phyloP scores from a whole-genome alignment of 257 asterid species.

The Catharanthus roseus region DNA sequence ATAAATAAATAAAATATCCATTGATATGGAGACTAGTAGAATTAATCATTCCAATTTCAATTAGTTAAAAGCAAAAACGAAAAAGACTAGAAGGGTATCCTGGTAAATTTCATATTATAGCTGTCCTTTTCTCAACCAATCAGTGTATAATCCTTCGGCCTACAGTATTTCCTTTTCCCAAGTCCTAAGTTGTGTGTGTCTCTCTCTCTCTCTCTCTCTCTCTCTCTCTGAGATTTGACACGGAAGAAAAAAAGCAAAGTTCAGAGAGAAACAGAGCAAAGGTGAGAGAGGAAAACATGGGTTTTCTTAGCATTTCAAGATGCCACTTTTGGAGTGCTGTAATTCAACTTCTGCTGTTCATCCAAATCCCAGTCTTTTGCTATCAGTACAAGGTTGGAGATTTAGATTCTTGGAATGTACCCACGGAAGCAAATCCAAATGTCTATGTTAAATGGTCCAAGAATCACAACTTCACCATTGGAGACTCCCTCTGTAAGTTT shows the following conservation, averaged over 20 bases:
- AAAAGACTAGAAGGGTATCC: background rate
- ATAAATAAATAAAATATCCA: no score
- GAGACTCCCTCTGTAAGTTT: conserved; percentile 86
- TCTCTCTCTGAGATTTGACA: conserved; percentile 11
- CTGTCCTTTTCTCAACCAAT: background rate
- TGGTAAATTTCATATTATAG: background rate
- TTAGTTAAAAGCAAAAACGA: no score
- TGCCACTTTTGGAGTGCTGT: conserved; percentile 24
- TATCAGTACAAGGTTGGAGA: conserved; percentile 68
- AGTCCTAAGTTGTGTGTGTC: background rate
- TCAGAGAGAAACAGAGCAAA: background rate
- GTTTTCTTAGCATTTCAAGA: conserved; percentile 21
- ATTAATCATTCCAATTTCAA: no score
- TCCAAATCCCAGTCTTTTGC: conserved; percentile 37
- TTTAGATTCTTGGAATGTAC: conserved; percentile 65
- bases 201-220: no score
- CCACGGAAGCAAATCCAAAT: conserved; percentile 52
- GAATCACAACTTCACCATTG: conserved; percentile 45
- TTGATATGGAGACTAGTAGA: no score
- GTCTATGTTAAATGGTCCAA: conserved; percentile 66
- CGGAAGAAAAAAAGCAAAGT: background rate
- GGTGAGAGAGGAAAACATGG: conserved; percentile 28
- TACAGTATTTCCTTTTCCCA: background rate
- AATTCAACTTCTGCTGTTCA: conserved; percentile 31
- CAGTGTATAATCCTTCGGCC: background rate